Evolutionary conservation across 257 asterid species (phyloP), one percentile per base, ranked within the genome.

Genomic region (Misopates orontium): DNA sequence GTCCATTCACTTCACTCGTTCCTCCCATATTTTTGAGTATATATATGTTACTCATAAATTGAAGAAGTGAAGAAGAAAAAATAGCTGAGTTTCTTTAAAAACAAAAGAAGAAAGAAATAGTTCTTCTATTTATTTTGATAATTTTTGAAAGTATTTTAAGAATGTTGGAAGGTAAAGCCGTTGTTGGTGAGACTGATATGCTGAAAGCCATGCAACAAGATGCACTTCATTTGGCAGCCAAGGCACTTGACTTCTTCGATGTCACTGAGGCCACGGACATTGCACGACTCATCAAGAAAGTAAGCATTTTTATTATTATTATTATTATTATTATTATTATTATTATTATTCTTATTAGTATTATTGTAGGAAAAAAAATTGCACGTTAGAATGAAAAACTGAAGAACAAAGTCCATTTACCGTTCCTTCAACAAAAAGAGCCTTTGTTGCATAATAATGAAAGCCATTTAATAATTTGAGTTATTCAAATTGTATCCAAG

Each of bases 141-240:
- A n/a, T 32, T 56, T 12, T 36, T 56, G 16, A 7, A 16, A 13
- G 24, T 36, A 52, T 4, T 0, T 52, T 10, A 17, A 70, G 11
- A 1, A 91, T 91, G 96, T 56, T 91, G 16, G 96, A 91, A 81
- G 96, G 96, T 13, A 91, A 91, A 24, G 98, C 96, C 40, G 80
- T 91, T 28, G 77, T 40, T 17, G 65, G 65, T 17, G 65, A 60
- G 20, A 40, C 52, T 24, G 65, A 60, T 60, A 60, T 60, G 65
- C 51, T 40, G 0, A 24, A 40, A 60, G 40, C 20, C 4, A n/a
- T 60, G 36, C 52, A 60, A 62, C 76, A 70, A 45, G 78, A 78
- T 60, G 87, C 89, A 36, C 86, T 84, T 31, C 67, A 83, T 77
- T 78, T 91, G 47, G 95, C 95, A 20, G 87, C 98, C 16, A 85